These are phyloP conservation scores for Mortierella sp. DNA, from an alignment of 371 early-diverging fungal species.

Conservation along the genomic window DNA sequence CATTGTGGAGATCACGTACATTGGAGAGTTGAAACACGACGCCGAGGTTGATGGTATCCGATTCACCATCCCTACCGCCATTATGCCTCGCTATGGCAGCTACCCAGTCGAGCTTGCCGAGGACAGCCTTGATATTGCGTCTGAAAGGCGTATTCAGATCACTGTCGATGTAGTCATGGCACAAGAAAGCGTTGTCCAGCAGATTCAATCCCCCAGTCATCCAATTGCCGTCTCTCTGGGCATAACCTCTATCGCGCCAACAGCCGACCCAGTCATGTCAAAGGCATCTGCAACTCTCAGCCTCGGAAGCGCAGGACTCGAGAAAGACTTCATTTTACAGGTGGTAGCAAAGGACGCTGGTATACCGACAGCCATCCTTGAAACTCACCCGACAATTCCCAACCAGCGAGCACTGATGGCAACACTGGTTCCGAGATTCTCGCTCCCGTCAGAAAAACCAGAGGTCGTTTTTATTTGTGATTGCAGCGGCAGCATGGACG, in stretches of 20 bases:
- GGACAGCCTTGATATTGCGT: not conserved
- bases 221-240: conserved; percentile 32
- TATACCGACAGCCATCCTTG: conserved; percentile 54
- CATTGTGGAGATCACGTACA: conserved; percentile 58
- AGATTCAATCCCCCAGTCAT: conserved; percentile 30
- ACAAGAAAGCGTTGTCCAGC: conserved; percentile 18
- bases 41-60: conserved; percentile 58
- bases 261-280: conserved; percentile 18
- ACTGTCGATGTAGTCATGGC: conserved; percentile 20
- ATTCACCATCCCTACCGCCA: conserved; percentile 57
- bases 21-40: conserved; percentile 59
- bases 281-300: conserved; percentile 27
- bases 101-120: conserved; percentile 6
- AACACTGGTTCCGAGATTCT: conserved; percentile 61
- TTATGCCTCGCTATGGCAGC: conserved; percentile 57
- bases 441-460: conserved; percentile 47
- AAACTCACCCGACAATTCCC: conserved; percentile 54
- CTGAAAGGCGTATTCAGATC: not conserved
- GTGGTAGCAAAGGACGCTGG: conserved; percentile 45
- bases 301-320: conserved; percentile 21
- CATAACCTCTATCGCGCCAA: conserved; percentile 30
- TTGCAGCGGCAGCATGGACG: conserved; percentile 52
- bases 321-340: conserved; percentile 52
- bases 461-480: conserved; percentile 64
- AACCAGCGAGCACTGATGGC: conserved; percentile 52